phyloP scores from a whole-genome alignment of 768 basidiomycete genomes.

The Chalciporus piperatus region DNA sequence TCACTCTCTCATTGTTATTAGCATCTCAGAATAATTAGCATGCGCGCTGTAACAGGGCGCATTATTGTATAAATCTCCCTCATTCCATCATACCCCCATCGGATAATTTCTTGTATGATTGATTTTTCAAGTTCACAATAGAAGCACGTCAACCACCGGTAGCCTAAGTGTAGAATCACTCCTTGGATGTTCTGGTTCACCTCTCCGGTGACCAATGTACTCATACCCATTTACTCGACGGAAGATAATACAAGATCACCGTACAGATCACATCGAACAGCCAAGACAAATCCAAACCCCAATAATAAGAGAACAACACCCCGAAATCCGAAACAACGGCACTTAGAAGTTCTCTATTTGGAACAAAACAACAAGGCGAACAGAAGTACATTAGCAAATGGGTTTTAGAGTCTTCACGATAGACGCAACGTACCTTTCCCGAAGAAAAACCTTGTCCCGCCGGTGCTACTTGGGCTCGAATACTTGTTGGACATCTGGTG shows the following conservation, averaged over 20 bases:
- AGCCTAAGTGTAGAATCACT: neutral
- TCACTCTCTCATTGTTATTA: neutral
- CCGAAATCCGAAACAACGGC: no score
- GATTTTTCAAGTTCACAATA: neutral
- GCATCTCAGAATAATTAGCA: neutral
- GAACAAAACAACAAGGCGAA: neutral
- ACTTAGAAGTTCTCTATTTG: constrained; percentile 23
- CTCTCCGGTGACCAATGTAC: neutral
- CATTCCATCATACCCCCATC: neutral
- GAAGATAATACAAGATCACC: neutral
- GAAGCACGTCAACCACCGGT: neutral
- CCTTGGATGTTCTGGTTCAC: neutral
- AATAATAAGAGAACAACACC: neutral
- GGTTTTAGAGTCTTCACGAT: neutral
- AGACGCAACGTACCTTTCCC: constrained; percentile 64
- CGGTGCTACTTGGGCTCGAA: constrained; percentile 59
- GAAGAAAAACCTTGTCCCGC: constrained; percentile 84
- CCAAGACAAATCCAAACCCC: neutral
- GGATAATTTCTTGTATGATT: neutral
- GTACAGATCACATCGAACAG: neutral
- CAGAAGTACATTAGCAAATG: constrained; percentile 2
- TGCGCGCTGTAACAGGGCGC: neutral
- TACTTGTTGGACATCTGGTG: constrained; percentile 85
- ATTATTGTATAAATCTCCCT: neutral
- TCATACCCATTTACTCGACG: neutral